These are phyloP conservation scores for Acanthamoeba royreba DNA, from an alignment of 208 protist genomes.

Conservation along the genomic window DNA sequence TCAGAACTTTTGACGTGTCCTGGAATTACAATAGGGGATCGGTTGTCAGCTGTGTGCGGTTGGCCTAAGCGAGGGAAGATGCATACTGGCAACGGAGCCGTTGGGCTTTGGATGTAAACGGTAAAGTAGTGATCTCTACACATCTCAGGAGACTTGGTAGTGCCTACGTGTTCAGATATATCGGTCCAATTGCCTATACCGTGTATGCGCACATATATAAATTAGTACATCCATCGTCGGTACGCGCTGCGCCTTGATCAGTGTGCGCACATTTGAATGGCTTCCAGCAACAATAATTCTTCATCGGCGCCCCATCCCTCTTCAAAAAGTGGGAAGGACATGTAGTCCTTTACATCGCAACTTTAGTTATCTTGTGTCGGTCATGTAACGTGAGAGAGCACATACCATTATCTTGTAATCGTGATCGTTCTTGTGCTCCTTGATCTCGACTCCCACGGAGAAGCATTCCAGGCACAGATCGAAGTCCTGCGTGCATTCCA, in stretches of 20 bases:
- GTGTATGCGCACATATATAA: not conserved
- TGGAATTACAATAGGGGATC: not conserved
- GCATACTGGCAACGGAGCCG: not conserved
- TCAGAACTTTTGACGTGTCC: not conserved
- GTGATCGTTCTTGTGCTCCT: conserved; percentile 64
- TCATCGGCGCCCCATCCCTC: conserved; percentile 73
- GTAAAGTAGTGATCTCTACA: conserved; percentile 72
- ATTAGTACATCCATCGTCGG: not conserved
- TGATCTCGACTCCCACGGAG: conserved; percentile 67
- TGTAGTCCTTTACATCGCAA: conserved; percentile 54
- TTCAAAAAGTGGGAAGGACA: conserved; percentile 69
- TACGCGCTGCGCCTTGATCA: not conserved
- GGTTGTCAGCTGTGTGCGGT: not conserved
- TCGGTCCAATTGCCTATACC: conserved; percentile 77
- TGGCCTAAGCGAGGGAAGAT: not conserved
- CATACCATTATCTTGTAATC: conserved; percentile 40
- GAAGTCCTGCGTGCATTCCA: conserved; percentile 55
- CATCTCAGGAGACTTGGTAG: conserved; percentile 70
- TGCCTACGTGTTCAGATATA: conserved; percentile 67
- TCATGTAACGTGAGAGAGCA: not conserved
- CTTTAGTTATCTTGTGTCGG: not conserved
- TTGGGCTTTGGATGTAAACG: conserved; percentile 51
- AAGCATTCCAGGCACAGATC: conserved; percentile 77
- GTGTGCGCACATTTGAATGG: conserved; percentile 54
- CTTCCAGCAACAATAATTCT: conserved; percentile 73